Evolutionary conservation across 2,329 filamentous ascomycete species (phyloP), one percentile per base, ranked within the genome.

Genomic region (Fusarium sp.): DNA sequence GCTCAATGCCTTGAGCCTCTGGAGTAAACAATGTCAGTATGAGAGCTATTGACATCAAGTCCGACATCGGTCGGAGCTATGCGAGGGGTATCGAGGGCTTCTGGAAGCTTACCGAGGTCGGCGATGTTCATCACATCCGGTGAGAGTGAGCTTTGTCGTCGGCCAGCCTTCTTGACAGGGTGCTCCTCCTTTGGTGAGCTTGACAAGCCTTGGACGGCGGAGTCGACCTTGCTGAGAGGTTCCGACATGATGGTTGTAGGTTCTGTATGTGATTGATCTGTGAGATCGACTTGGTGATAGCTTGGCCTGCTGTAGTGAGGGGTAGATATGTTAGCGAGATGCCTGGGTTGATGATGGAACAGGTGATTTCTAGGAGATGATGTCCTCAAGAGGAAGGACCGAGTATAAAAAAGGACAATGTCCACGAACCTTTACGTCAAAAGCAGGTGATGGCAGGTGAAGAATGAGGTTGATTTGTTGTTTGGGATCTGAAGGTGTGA

Each of bases 221-320:
- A 98, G 85, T 98, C 95, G 87, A 98, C 91, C 88, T 97, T 97
- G 85, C 90, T 89, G 82, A 97, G 90, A 80, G 92, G 90, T 83
- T 84, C 83, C 73, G 82, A 79, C 82, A 84, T 84, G 79, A 64
- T 81, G 74, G 68, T 65, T 59, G 61, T 60, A 70, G 50, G 69
- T 70, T 72, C 42, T 77, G 69, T n/a, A 38, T 66, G 63, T 68
- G 71, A 63, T 42, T 74, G 77, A 78, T 77, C 75, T 60, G 66
- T 38, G 50, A 70, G 73, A 75, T 77, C 77, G 68, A 29, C 42
- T 65, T 70, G 62, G 60, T 70, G 63, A 64, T 69, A 63, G 54
- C 33, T 59, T 66, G 59, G 14, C 47, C 47, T 69, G 71, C 72
- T 75, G 74, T 73, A 71, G 52, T 33, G 38, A 68, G 18, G 45